phyloP scores from a whole-genome alignment of 345 rosid species.

The Chamaenerion angustifolium region DNA sequence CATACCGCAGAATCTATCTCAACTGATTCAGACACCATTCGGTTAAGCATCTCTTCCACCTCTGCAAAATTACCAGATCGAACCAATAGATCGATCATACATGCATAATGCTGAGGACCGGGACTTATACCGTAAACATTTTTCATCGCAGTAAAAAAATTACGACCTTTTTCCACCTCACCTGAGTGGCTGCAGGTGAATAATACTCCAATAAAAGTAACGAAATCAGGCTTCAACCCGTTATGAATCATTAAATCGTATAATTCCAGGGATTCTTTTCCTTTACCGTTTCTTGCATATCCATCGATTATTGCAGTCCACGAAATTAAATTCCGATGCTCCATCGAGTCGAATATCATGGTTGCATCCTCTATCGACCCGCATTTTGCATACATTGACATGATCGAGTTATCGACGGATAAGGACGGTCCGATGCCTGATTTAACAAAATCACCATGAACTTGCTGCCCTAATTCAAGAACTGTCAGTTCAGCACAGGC shows the following conservation, averaged over 20 bases:
- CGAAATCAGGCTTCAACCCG: slow-evolving; percentile 56
- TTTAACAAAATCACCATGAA: slow-evolving; percentile 49
- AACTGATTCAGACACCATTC: slow-evolving; percentile 28
- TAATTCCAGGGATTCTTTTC: slow-evolving; percentile 39
- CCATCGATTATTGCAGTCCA: slow-evolving; percentile 89
- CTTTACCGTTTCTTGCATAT: slow-evolving; percentile 80
- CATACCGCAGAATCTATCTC: slow-evolving; percentile 76
- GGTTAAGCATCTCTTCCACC: slow-evolving; percentile 42
- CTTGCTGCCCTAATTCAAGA: slow-evolving; percentile 68
- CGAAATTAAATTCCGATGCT: slow-evolving; percentile 42
- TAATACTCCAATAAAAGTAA: slow-evolving; percentile 73
- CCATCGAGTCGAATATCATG: slow-evolving; percentile 45
- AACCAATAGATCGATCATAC: slow-evolving; percentile 86
- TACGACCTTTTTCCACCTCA: slow-evolving; percentile 38
- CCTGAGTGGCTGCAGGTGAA: slow-evolving; percentile 93
- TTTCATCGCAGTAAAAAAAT: slow-evolving; percentile 54
- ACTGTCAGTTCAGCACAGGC: slow-evolving; percentile 62
- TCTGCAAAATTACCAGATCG: slow-evolving; percentile 65
- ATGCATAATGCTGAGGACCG: slow-evolving; percentile 74
- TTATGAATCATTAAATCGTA: slow-evolving; percentile 50
- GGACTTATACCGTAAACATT: slow-evolving; percentile 49
- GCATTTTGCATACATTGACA: slow-evolving; percentile 75
- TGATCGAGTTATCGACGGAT: slow-evolving; percentile 63
- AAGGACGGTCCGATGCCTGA: slow-evolving; percentile 43
- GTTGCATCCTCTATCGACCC: slow-evolving; percentile 62